These are phyloP conservation scores for Mercurialis annua DNA, from an alignment of 345 rosid genomes.

Conservation along the genomic window DNA sequence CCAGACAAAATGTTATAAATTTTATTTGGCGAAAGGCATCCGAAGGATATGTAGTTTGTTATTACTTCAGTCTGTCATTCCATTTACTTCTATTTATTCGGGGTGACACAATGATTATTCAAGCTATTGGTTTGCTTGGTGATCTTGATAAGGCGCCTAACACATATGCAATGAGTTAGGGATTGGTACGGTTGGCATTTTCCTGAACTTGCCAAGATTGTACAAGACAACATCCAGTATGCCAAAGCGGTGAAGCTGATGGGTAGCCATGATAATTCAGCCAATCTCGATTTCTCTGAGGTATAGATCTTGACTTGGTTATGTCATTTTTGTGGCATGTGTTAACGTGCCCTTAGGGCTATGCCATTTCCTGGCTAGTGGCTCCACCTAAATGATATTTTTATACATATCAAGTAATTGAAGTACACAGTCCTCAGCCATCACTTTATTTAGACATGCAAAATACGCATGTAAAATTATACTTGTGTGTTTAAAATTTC, in stretches of 20 bases:
- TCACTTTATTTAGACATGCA: not conserved
- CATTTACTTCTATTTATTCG: conserved; percentile 18
- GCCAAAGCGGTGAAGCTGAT: conserved; percentile 82
- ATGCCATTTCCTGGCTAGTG: not conserved
- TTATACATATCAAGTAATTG: not conserved
- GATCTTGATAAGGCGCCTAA: conserved; percentile 96
- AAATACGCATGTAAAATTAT: not conserved
- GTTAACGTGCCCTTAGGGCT: not conserved
- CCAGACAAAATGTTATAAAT: not conserved
- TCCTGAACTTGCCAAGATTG: conserved; percentile 91
- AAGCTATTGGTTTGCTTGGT: conserved; percentile 89
- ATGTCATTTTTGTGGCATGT: not conserved
- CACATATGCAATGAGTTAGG: conserved; percentile 80
- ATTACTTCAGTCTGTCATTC: not conserved
- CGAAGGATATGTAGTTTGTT: not conserved
- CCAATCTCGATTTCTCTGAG: conserved; percentile 88
- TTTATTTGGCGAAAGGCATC: not conserved
- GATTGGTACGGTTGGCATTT: conserved; percentile 99
- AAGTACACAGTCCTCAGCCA: not conserved
- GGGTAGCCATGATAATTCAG: conserved; percentile 77
- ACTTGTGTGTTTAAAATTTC: conserved; percentile 1
- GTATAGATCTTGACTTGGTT: conserved; percentile 11
- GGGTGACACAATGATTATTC: conserved; percentile 98
- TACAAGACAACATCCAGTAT: conserved; percentile 72
- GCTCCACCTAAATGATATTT: not conserved